Conservation (phyloP, 768 basidiomycete genomes). For the Boletus fagicola region DNA sequence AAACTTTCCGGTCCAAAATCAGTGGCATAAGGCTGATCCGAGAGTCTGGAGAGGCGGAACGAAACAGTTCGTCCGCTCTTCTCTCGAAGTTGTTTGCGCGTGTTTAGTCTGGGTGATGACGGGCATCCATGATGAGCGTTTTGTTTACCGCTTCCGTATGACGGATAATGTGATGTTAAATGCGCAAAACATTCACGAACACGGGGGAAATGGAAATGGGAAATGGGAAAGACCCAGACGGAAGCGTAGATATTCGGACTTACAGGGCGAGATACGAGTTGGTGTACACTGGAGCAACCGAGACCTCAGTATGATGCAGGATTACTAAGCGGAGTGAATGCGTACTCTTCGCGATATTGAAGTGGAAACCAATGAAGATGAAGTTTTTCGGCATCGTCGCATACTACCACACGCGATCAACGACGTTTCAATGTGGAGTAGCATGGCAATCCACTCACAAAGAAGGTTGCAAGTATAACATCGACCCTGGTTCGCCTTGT, state of each 20-base stretch:
- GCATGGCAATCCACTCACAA: conserved; percentile 25
- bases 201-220: background rate
- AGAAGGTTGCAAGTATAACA: conserved; percentile 43
- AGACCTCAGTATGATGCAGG: background rate
- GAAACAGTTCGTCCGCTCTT: conserved; percentile 36
- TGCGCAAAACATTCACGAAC: background rate
- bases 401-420: conserved; percentile 28
- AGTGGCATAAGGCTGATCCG: background rate
- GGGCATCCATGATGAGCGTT: background rate
- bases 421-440: background rate
- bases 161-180: background rate
- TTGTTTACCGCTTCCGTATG: background rate
- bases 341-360: conserved; percentile 52
- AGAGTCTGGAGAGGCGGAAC: conserved; percentile 42
- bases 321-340: background rate
- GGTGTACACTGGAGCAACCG: conserved; percentile 42
- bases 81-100: conserved; percentile 37
- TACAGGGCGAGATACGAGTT: conserved; percentile 53
- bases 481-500: conserved; percentile 37
- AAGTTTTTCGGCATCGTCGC: conserved; percentile 50
- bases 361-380: conserved; percentile 51
- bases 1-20: background rate
- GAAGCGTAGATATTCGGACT: background rate
- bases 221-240: background rate
- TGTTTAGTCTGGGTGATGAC: conserved; percentile 40